These are phyloP conservation scores for Sideroxylon spinosum DNA, from an alignment of 179 eudicot species.

Conservation along the genomic window DNA sequence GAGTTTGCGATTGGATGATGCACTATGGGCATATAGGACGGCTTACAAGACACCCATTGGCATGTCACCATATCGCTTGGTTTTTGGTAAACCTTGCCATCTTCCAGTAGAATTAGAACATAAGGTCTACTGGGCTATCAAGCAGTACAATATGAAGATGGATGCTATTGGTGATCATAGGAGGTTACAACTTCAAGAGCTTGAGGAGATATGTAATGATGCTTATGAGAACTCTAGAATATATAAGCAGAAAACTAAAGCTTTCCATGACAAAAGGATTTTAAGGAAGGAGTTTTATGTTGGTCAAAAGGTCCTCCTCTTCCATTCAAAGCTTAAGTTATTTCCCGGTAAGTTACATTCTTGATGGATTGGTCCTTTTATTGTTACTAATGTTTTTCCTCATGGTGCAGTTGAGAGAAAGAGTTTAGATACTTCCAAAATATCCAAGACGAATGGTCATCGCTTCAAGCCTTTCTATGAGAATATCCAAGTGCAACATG, in stretches of 20 bases:
- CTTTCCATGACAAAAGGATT: not conserved
- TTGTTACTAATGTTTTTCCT: too few relatives aligned
- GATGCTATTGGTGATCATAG: not conserved
- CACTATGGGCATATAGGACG: conserved; percentile 15
- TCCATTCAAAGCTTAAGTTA: too few relatives aligned
- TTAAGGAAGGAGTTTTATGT: not conserved
- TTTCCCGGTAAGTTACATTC: too few relatives aligned
- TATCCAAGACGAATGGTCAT: too few relatives aligned
- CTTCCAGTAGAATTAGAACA: not conserved
- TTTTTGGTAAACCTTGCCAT: not conserved
- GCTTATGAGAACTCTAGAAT: not conserved
- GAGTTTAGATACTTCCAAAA: too few relatives aligned
- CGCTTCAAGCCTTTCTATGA: too few relatives aligned
- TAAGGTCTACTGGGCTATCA: not conserved
- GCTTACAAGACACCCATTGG: conserved; percentile 12
- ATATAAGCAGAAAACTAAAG: not conserved
- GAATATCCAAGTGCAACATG: too few relatives aligned
- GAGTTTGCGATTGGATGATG: not conserved
- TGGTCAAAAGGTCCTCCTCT: not conserved
- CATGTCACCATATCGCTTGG: not conserved
- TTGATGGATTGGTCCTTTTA: too few relatives aligned
- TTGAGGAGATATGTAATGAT: not conserved
- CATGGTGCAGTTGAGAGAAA: too few relatives aligned
- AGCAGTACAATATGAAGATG: not conserved
- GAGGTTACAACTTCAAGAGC: not conserved